Base-by-base conservation (phyloP, 2,329 filamentous ascomycete genomes). In the Aspergillus clavatus region DNA sequence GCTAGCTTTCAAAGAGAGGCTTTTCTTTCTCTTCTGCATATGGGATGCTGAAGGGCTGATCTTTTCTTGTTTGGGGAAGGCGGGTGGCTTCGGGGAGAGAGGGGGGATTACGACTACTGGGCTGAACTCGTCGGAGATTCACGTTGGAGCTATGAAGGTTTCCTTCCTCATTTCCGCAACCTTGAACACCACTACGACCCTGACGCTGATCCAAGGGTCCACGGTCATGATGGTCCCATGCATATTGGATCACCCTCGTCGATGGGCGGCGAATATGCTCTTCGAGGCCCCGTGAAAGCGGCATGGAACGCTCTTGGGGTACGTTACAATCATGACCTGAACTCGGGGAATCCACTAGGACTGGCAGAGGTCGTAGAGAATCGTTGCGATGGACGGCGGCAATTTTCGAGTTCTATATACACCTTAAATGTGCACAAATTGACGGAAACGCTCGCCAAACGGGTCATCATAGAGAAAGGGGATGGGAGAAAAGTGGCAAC, bases 61-160 rank as follows among this genome's bases (percentile, higher is more conserved):
- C n/a, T 5, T 24, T 24, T 24, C 23, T 24, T 24, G 23, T 8
- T 24, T 8, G 8, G 5, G 21, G 12, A 5, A 36, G 33, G 33
- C 7, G 23, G 23, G 8, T 41, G 27, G 33, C 8, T 21, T 12
- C 56, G 54, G 7, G 56, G 61, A n/a, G 54, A 59, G 23, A 44
- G 26, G n/a, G 33, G 27, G 2, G 60, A 64, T 38, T 64, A 62
- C 39, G 57, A 64, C 29, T 41, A 45, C 12, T 63, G 60, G 61
- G 61, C 57, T 4, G 24, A 43, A 8, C 29, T 54, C 1, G 55
- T 62, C 3, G 46, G 45, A 1, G 60, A 63, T 43, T 19, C 51
- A 7, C 38, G 55, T 14, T 63, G 60, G 59, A 58, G 56, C 37
- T 63, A 64, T 26, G 39, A 57, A 3, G 54, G 57, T 10, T 43